Conservation (phyloP, 225 moss, liverwort and hornwort genomes). For the Takakia lepidozioides region DNA sequence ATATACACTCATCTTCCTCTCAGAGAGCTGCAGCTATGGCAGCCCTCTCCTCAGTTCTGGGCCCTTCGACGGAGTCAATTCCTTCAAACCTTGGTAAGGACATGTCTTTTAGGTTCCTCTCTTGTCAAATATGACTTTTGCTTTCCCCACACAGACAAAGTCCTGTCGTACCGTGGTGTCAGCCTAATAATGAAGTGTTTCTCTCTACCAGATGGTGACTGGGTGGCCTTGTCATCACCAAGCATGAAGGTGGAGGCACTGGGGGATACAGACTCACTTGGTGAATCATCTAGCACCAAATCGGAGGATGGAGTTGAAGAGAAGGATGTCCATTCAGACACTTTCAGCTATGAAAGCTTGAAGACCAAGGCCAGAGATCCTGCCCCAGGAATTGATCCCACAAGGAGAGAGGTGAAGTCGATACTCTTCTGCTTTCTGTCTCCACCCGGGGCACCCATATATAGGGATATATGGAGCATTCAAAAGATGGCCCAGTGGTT, state of each 20-base stretch:
- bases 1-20: constrained; percentile 37
- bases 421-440: no score
- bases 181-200: background rate
- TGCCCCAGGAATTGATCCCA: constrained; percentile 58
- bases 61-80: constrained; percentile 22
- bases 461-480: no score
- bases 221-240: constrained; percentile 52
- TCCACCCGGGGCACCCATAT: no score
- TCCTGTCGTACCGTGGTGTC: no score
- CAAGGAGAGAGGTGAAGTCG: constrained; percentile 86
- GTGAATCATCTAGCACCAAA: constrained; percentile 49
- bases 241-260: constrained; percentile 26
- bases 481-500: no score
- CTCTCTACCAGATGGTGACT: constrained; percentile 34
- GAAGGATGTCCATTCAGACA: constrained; percentile 47
- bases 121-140: background rate
- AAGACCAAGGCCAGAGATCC: constrained; percentile 66
- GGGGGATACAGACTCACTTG: constrained; percentile 21
- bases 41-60: constrained; percentile 73
- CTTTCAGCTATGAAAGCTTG: constrained; percentile 60
- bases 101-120: background rate
- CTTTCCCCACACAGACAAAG: no score
- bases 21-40: constrained; percentile 95
- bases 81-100: constrained; percentile 24
- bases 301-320: constrained; percentile 44